phyloP scores from a whole-genome alignment of 139 green algal genomes.

The Picochlorum sp. region DNA sequence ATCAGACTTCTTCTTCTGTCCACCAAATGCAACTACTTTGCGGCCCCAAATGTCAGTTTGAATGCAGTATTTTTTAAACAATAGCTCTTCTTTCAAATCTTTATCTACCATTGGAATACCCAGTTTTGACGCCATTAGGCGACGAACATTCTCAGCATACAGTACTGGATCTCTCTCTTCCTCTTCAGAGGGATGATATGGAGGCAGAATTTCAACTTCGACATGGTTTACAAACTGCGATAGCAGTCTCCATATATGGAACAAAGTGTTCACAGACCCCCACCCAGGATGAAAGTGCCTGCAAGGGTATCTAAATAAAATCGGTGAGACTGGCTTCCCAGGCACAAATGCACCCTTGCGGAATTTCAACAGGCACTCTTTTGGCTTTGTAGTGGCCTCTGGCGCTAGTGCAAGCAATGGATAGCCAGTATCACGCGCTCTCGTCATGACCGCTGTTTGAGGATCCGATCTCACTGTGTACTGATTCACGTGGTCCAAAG shows the following conservation, averaged over 20 bases:
- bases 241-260: slow-evolving; percentile 33
- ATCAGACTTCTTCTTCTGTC: too few relatives aligned
- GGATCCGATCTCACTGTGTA: slow-evolving; percentile 15
- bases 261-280: slow-evolving; percentile 26
- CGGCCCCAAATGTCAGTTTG: neutral
- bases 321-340: slow-evolving; percentile 32
- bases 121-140: slow-evolving; percentile 22
- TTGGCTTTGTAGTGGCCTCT: slow-evolving; percentile 42
- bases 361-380: slow-evolving; percentile 39
- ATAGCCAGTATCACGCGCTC: slow-evolving; percentile 8
- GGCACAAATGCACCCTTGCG: slow-evolving; percentile 33
- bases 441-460: slow-evolving; percentile 21
- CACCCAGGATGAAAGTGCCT: slow-evolving; percentile 32
- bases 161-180: slow-evolving; percentile 25
- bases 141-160: slow-evolving; percentile 38
- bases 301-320: slow-evolving; percentile 36
- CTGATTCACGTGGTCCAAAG: slow-evolving; percentile 20
- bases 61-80: neutral
- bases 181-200: slow-evolving; percentile 21
- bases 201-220: slow-evolving; percentile 20
- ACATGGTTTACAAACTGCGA: slow-evolving; percentile 15
- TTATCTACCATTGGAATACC: neutral
- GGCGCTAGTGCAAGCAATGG: slow-evolving; percentile 37
- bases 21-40: neutral
- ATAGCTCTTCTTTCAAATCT: neutral